Evolutionary conservation across 202 grass and related monocot genomes (phyloP), one percentile per base, ranked within the genome.

Genomic region (Eragrostis tef): DNA sequence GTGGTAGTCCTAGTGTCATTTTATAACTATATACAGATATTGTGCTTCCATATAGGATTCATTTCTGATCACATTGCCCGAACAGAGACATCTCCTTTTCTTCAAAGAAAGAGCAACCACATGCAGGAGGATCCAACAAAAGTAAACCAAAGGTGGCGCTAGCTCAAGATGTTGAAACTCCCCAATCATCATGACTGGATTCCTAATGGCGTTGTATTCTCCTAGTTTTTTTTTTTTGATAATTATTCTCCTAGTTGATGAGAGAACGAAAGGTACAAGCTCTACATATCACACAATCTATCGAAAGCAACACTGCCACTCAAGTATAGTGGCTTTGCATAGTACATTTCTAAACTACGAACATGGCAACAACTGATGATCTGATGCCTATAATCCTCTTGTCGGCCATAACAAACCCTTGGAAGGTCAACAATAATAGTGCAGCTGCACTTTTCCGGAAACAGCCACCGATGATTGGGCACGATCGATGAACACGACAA

Each of bases 371-470:
- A 59, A 43, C 34, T 51, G 36, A 79, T 56, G 11, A 44, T 74
- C 31, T 24, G 36, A 58, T 60, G 42, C 43, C 11, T 62, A 26
- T 10, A 74, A 26, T 58, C 43, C 61, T 75, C 39, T 15, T 71
- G 82, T 31, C 27, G 44, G 60, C 75, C 9, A 21, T 20, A 47
- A 20, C 21, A 81, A 31, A 27, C 15, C 19, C 48, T 81, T 76
- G 11, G 15, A 51, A 52, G 52, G 27, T 69, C 20, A 34, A 39
- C 56, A 76, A 62, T 81, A 75, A 86, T 76, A 69, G 64, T 86
- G 70, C 78, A 81, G 16, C 21, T 1, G 44, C 62, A 41, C 77
- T 50, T 76, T 70, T 81, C 70, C 69, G 41, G 51, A 81, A 86
- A 26, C 60, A 2, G 36, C 9, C 17, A 57, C 24, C 25, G 22